Evolutionary conservation across 1,139 yeast species (phyloP), one percentile per base, ranked within the genome.

Genomic region (Suhomyces bolitotheri): DNA sequence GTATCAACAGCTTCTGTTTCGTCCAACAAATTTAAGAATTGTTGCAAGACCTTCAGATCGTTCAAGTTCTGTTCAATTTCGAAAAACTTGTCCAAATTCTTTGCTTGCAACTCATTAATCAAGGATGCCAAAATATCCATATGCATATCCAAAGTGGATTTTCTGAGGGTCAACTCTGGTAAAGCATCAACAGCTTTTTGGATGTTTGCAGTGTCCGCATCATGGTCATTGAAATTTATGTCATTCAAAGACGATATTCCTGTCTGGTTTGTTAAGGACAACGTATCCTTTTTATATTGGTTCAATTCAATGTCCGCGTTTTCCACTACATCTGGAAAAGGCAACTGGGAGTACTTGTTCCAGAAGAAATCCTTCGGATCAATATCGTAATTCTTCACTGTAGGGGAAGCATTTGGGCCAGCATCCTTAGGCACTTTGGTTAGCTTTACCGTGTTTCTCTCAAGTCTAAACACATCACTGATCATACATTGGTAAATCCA

Each of bases 401-500:
- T 58, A 4, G 58, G 54, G 20, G 58, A 49, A 15, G 62, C 62
- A 27, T 57, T 71, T 16, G 33, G 16, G 8, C 37, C 37, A 16
- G 27, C 30, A 22, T 31, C 35, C 33, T 67, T 73, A 21, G 67
- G 70, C 28, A 52, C 55, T 34, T 73, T 70, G 16, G 59, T 56
- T 20, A 70, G 49, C 33, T 58, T 62, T 44, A 87, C 81, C 27
- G 90, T 78, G 59, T 90, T 90, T 54, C 95, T 76, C 47, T 81
- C 77, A 50, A 92, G 71, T 38, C 78, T 76, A 58, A 94, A 87
- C 8, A 89, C 95, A 58, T 92, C 99, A 52, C 90, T 85, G 11
- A 92, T 95, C 78, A 92, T 82, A 52, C 97, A 89, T 64, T 92
- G 96, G 58, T 92, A 92, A 34, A 95, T 89, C 97, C 98, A 90